Base-by-base conservation (phyloP, 306 rosid genomes). In the Lagenaria siceraria region DNA sequence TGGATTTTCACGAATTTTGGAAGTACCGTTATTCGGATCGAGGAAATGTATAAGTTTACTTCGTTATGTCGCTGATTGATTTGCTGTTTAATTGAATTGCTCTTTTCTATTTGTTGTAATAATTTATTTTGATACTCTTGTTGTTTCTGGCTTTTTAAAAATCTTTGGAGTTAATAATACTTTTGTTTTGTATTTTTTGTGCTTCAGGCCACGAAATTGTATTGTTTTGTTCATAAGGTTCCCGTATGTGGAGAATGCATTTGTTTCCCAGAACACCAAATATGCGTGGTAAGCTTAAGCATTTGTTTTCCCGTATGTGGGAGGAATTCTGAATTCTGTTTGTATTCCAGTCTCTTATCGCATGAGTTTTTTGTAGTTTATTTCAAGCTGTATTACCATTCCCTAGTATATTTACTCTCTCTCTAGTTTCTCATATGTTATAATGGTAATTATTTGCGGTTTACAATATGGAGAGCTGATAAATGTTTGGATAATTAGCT, bases 211-310 rank as follows among this genome's bases (percentile, higher is more conserved):
- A 96, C 99, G 65, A 96, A 92, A 82, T 83, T 92, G 77, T 96
- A 96, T 81, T 96, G 99, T 86, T 96, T 87, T 81, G 99, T 92
- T 85, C 99, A 96, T 86, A 90, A 96, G 90, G 99, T 92, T 81
- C 97, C 99, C 21, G 98, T 96, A 56, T 96, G 99, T n/a, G 99
- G 99, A 66, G 99, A 96, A 91, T 96, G 99, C 81, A 84, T 96
- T 78, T 96, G 97, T 81, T 91, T 89, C 81, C 94, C 97, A 1
- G 99, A 96, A 86, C 99, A 96, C 83, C 94, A 92, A 89, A 89
- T 89, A 82, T 96, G 98, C 64, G 97, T 89, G 90, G 99, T 90
- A 84, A 91, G 22, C 36, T 60, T 59, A 18, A 17, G 55, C 3
- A 51, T 17, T 15, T 51, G 52, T 46, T 46, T 46, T 46, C 52